Evolutionary conservation across 495 filamentous ascomycete genomes (phyloP).

Genomic region (Aspergillus olivimuriae): DNA sequence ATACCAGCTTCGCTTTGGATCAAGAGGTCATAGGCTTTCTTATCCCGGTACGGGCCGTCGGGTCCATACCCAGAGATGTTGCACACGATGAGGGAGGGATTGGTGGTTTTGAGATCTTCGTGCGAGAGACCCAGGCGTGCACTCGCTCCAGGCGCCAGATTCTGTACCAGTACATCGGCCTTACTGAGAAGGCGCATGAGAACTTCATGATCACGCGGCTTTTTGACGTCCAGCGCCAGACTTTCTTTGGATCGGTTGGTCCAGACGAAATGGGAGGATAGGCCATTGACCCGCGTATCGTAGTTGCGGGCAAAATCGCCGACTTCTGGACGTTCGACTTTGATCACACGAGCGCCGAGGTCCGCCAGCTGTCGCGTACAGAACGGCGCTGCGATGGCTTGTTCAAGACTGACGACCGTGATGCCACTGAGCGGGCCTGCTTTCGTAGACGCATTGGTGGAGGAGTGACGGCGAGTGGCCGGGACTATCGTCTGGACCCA

Average conservation of each 20-base stretch:
- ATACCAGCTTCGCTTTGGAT: slow-evolving; percentile 50
- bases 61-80: slow-evolving; percentile 48
- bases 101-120: slow-evolving; percentile 28
- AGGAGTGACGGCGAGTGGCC: background rate
- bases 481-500: background rate
- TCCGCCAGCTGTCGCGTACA: slow-evolving; percentile 48
- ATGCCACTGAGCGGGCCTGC: slow-evolving; percentile 36
- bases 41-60: slow-evolving; percentile 43
- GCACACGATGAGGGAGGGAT: slow-evolving; percentile 44
- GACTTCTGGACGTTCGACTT: slow-evolving; percentile 41
- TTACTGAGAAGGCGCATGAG: slow-evolving; percentile 38
- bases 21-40: slow-evolving; percentile 52
- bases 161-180: slow-evolving; percentile 47
- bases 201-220: slow-evolving; percentile 29
- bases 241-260: slow-evolving; percentile 48
- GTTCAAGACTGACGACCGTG: slow-evolving; percentile 46
- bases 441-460: slow-evolving; percentile 2
- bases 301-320: slow-evolving; percentile 48
- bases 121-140: slow-evolving; percentile 42
- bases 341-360: slow-evolving; percentile 47
- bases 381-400: slow-evolving; percentile 48
- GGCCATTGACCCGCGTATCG: slow-evolving; percentile 40
- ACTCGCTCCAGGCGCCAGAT: slow-evolving; percentile 43
- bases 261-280: slow-evolving; percentile 48
- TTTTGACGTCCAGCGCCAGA: slow-evolving; percentile 42